A percentile compares a stretch with the other conserved stretches of the same genome.
Conservation (phyloP, 805 yeast species). For the Barnettozyma sucrosica region DNA sequence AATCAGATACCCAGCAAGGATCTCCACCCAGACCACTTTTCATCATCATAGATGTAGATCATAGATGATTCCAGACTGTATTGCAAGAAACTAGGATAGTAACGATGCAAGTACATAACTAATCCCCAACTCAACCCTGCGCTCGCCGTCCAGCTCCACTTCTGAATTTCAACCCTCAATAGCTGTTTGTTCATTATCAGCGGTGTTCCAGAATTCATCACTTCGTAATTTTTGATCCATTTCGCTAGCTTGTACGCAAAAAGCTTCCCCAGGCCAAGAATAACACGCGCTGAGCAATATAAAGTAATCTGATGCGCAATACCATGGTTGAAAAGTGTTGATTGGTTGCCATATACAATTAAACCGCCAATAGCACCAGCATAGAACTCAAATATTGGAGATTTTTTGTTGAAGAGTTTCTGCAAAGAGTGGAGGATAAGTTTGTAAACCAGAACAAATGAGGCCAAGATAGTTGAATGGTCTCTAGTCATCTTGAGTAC, state of each 20-base stretch:
- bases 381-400: slow-evolving; percentile 20
- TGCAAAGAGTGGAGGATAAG: slow-evolving; percentile 27
- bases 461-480: slow-evolving; percentile 52
- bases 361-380: slow-evolving; percentile 37
- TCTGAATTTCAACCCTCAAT: slow-evolving; percentile 24
- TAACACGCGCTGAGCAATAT: slow-evolving; percentile 64
- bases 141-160: slow-evolving; percentile 47
- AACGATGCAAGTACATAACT: slow-evolving; percentile 64
- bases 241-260: slow-evolving; percentile 20
- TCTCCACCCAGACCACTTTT: slow-evolving; percentile 42
- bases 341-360: slow-evolving; percentile 35
- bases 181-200: slow-evolving; percentile 9
- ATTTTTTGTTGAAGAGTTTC: slow-evolving; percentile 11
- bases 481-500: slow-evolving; percentile 47
- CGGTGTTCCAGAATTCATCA: slow-evolving; percentile 1
- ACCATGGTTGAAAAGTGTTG: slow-evolving; percentile 31
- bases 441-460: slow-evolving; percentile 51
- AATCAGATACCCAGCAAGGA: slow-evolving; percentile 34
- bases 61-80: slow-evolving; percentile 59
- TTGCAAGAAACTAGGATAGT: slow-evolving; percentile 58
- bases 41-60: slow-evolving; percentile 66
- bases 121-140: slow-evolving; percentile 68
- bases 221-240: slow-evolving; percentile 5
- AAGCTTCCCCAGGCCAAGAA: slow-evolving; percentile 47
- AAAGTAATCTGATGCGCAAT: slow-evolving; percentile 72